Percentiles rank a stretch among this genome's conserved stretches.
Conservation (phyloP, 2,329 filamentous ascomycete species). For the Phoma sp. region DNA sequence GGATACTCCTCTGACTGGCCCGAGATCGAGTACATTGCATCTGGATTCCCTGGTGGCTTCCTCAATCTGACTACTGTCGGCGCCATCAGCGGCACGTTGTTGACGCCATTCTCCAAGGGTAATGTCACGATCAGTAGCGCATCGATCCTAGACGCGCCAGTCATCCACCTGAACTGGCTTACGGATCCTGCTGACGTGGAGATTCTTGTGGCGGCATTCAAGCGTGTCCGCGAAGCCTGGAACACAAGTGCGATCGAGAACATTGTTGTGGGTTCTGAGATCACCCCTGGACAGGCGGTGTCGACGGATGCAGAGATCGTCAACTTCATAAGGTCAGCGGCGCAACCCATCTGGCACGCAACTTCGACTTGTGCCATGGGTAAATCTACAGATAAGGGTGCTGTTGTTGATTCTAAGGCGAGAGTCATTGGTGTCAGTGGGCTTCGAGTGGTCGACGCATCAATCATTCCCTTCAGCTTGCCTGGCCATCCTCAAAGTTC, state of each 20-base stretch:
- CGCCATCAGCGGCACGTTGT: constrained; percentile 21
- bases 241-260: constrained; percentile 21
- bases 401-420: constrained; percentile 44
- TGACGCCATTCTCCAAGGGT: constrained; percentile 30
- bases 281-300: constrained; percentile 33
- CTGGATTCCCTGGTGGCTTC: constrained; percentile 24
- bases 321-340: constrained; percentile 41
- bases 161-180: constrained; percentile 46
- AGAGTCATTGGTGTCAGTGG: constrained; percentile 44
- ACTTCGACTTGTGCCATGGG: constrained; percentile 37
- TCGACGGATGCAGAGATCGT: constrained; percentile 30
- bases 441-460: constrained; percentile 45
- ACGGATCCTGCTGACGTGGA: constrained; percentile 39
- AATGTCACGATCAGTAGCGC: constrained; percentile 40
- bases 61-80: constrained; percentile 20
- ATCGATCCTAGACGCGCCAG: constrained; percentile 34
- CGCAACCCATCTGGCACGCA: constrained; percentile 27
- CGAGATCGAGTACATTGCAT: constrained; percentile 28
- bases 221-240: constrained; percentile 39
- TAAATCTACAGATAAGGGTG: constrained; percentile 29
- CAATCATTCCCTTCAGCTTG: constrained; percentile 39
- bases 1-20: constrained; percentile 26
- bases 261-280: constrained; percentile 33
- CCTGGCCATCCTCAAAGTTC: constrained; percentile 42
- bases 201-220: constrained; percentile 38